Evolutionary conservation across 2,329 filamentous ascomycete genomes (phyloP).

Genomic region (Hypoxylon rubiginosum): DNA sequence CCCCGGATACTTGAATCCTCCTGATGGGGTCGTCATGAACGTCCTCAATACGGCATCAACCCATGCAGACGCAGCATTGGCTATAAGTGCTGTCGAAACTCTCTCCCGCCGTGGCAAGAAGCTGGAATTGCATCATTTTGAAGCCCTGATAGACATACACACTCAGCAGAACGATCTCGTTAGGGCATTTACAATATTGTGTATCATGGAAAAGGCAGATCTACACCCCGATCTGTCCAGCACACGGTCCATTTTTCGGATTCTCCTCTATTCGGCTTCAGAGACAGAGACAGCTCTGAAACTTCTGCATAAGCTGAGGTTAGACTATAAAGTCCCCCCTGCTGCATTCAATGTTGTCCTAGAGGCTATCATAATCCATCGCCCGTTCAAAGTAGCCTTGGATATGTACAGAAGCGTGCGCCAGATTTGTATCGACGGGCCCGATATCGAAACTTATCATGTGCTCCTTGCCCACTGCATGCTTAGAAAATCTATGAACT

Average conservation of each 20-base stretch:
- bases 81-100: constrained; percentile 77
- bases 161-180: constrained; percentile 69
- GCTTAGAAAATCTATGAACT: constrained; percentile 49
- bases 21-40: constrained; percentile 75
- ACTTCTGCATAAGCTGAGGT: constrained; percentile 68
- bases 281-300: constrained; percentile 66
- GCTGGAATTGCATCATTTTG: constrained; percentile 79
- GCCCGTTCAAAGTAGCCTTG: constrained; percentile 49
- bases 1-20: constrained; percentile 69
- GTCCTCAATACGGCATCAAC: constrained; percentile 80
- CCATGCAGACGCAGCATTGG: constrained; percentile 75
- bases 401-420: constrained; percentile 56
- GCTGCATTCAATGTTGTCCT: constrained; percentile 59
- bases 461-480: constrained; percentile 52
- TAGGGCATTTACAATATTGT: constrained; percentile 77
- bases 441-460: constrained; percentile 55
- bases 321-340: constrained; percentile 53
- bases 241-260: constrained; percentile 72
- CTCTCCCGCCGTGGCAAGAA: constrained; percentile 70
- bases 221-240: constrained; percentile 68
- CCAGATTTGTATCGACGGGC: constrained; percentile 53
- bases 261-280: constrained; percentile 63
- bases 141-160: constrained; percentile 81
- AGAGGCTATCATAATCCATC: constrained; percentile 51
- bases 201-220: constrained; percentile 78